Conservation (phyloP, 768 basidiomycete genomes). For the Rhodotorula sphaerocarpa region DNA sequence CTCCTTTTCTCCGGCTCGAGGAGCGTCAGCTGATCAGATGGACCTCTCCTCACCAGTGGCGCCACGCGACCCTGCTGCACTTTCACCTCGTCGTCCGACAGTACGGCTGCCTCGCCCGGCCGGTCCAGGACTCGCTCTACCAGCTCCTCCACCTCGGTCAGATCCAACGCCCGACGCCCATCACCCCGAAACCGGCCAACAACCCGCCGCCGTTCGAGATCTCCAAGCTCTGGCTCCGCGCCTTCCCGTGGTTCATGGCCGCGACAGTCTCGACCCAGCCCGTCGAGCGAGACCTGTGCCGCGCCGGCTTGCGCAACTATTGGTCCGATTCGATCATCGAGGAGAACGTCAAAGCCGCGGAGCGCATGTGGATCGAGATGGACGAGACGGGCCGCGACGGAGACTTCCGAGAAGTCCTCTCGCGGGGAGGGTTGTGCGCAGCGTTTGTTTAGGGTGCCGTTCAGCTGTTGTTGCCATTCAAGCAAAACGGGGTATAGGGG, state of each 20-base stretch:
- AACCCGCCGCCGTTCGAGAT: neutral
- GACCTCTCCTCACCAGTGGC: neutral
- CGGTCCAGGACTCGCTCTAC: neutral
- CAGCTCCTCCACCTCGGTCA: neutral
- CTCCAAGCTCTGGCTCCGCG: neutral
- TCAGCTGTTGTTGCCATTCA: no score
- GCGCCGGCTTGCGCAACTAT: neutral
- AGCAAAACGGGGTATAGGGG: no score
- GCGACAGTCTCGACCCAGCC: neutral
- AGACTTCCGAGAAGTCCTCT: no score
- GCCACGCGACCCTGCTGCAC: neutral
- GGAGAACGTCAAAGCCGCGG: neutral
- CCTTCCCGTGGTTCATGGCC: neutral
- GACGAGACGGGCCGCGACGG: neutral
- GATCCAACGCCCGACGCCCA: neutral
- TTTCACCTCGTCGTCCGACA: neutral
- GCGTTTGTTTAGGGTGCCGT: no score
- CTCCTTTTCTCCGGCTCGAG: neutral
- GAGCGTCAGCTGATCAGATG: neutral
- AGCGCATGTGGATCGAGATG: neutral
- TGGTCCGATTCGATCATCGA: neutral
- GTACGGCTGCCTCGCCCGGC: neutral
- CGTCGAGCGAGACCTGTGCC: neutral
- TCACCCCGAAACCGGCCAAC: neutral
- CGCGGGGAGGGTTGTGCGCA: no score